Conservation (phyloP, 75 land plant species). For the Adiantum capillusveneris region DNA sequence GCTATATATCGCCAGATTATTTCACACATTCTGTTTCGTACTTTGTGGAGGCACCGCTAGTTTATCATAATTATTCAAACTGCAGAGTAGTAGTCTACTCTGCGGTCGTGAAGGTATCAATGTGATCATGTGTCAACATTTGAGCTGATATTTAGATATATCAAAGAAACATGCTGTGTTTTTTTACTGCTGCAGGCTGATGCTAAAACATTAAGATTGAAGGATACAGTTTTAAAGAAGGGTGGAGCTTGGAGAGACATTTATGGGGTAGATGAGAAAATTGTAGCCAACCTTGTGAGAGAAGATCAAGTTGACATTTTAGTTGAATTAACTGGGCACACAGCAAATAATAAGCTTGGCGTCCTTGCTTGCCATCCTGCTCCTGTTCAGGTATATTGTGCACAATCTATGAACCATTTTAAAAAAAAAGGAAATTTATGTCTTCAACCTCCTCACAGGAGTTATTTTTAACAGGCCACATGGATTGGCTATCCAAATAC, state of each 20-base stretch:
- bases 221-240: slow-evolving; percentile 67
- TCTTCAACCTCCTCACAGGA: too few relatives aligned
- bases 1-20: slow-evolving; percentile 96
- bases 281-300: slow-evolving; percentile 83
- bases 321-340: slow-evolving; percentile 97
- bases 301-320: slow-evolving; percentile 94
- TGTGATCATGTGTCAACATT: too few relatives aligned
- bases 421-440: too few relatives aligned
- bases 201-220: slow-evolving; percentile 84
- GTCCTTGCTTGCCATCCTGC: slow-evolving; percentile 95
- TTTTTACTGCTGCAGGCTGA: slow-evolving; percentile 48
- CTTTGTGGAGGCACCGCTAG: slow-evolving; percentile 92
- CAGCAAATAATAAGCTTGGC: slow-evolving; percentile 91
- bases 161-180: too few relatives aligned
- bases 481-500: slow-evolving; percentile 99
- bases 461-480: slow-evolving; percentile 66
- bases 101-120: slow-evolving; percentile 91
- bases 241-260: slow-evolving; percentile 96
- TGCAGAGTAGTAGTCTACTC: slow-evolving; percentile 92
- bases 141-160: too few relatives aligned
- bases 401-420: not conserved
- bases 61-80: slow-evolving; percentile 81
- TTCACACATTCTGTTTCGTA: slow-evolving; percentile 99
- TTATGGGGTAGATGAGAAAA: slow-evolving; percentile 94
- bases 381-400: slow-evolving; percentile 69